Conservation (phyloP, 306 rosid species). For the Prunus fruticosa region DNA sequence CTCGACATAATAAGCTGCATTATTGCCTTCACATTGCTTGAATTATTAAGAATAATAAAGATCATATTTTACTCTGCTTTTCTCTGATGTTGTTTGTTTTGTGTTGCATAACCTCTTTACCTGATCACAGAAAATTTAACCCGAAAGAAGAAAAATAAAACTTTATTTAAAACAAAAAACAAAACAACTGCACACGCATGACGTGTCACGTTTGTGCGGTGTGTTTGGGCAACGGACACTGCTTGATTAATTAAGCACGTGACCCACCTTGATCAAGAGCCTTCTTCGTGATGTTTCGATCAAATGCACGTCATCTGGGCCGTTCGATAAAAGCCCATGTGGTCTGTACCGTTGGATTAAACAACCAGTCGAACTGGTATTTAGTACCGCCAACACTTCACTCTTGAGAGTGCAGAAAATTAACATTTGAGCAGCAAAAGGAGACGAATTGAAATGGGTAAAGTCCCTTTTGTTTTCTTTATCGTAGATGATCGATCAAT, state of each 20-base stretch:
- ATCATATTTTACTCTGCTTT: too few relatives aligned
- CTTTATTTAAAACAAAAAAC: too few relatives aligned
- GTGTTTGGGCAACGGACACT: neutral
- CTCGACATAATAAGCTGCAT: too few relatives aligned
- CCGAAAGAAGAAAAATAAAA: too few relatives aligned
- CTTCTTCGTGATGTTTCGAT: neutral
- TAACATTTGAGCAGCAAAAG: neutral
- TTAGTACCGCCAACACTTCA: neutral
- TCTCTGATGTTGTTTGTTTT: too few relatives aligned
- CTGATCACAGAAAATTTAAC: too few relatives aligned
- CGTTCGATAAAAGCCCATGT: neutral
- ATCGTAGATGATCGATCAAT: neutral
- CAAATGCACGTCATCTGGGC: neutral
- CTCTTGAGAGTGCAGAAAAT: neutral
- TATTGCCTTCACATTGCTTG: too few relatives aligned
- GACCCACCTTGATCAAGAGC: neutral
- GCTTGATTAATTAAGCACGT: neutral
- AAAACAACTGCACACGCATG: too few relatives aligned
- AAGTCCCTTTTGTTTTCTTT: too few relatives aligned
- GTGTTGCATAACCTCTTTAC: too few relatives aligned
- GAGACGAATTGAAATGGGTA: neutral
- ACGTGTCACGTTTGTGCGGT: neutral
- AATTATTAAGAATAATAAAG: too few relatives aligned
- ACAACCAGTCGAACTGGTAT: neutral
- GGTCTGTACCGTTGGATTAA: neutral